phyloP scores from a whole-genome alignment of 108 stramenopile species.

The Epithemia pelagica region DNA sequence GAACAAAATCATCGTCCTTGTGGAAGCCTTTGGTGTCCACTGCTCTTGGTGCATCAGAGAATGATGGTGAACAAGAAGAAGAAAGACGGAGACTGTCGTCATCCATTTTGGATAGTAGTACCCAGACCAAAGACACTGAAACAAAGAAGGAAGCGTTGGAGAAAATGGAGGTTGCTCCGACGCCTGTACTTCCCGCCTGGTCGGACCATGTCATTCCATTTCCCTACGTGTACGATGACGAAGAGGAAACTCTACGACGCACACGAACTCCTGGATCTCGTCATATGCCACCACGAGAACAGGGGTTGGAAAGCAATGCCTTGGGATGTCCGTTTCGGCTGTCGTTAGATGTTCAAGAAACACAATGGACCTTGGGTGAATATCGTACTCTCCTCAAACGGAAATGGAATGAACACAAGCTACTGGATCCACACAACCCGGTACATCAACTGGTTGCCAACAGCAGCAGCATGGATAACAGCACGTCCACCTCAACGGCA shows the following conservation, averaged over 20 bases:
- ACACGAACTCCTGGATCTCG: slow-evolving; percentile 30
- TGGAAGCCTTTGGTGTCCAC: neutral
- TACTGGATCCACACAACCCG: slow-evolving; percentile 16
- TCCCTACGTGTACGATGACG: slow-evolving; percentile 68
- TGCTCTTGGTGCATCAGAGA: too few relatives aligned
- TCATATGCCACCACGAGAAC: slow-evolving; percentile 48
- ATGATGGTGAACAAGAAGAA: too few relatives aligned
- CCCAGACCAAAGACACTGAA: too few relatives aligned
- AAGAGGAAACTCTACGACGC: slow-evolving; percentile 36
- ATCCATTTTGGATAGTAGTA: too few relatives aligned
- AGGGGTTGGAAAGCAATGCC: slow-evolving; percentile 51
- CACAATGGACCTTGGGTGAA: slow-evolving; percentile 54
- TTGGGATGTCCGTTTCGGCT: slow-evolving; percentile 76
- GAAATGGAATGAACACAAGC: slow-evolving; percentile 10
- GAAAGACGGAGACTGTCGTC: too few relatives aligned
- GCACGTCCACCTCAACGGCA: neutral
- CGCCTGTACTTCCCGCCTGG: slow-evolving; percentile 1
- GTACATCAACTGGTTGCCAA: neutral
- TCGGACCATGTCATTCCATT: slow-evolving; percentile 42
- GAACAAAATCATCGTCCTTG: too few relatives aligned
- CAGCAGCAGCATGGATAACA: neutral
- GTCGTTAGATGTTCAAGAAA: slow-evolving; percentile 55
- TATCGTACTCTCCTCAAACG: slow-evolving; percentile 48
- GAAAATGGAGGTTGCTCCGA: too few relatives aligned
- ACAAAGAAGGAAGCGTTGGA: too few relatives aligned